Base-by-base conservation (phyloP, 2,329 filamentous ascomycete genomes). In the Microsporum audouinii region DNA sequence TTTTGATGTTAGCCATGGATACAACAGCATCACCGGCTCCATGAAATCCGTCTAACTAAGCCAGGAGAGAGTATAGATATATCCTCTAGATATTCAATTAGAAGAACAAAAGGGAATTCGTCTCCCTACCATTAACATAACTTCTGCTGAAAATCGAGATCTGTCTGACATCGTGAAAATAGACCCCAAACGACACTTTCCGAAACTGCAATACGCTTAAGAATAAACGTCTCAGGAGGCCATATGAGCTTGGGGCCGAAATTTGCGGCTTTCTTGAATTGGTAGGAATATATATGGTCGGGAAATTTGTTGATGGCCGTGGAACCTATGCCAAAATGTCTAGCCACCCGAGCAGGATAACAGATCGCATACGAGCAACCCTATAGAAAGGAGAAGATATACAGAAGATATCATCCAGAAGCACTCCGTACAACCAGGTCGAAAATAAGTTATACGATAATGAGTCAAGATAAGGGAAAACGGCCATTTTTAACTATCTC, bases 61-160 rank as follows among this genome's bases (percentile, higher is more conserved):
- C 17, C 17, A 23, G 17, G 17, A 23, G 17, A 23, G 17, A 23
- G 17, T 23, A 23, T 23, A 23, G 17, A 1, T 23, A 23, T 23
- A 23, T 23, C 17, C 17, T 23, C 17, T 23, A 23, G 17, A n/a
- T 31, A 4, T 12, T 36, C 31, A 59, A 41, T 3, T 7, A 58
- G 36, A 27, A 38, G 14, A 45, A 33, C 31, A 10, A 29, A 36
- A 49, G 1, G n/a, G 34, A 56, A 31, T 45, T 57, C 39, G 1
- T 39, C 57, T 12, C 14, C 62, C 39, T 61, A 65, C 63, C 62
- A 63, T 53, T 33, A 65, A 61, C 41, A 62, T 62, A 17, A 65
- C 63, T 47, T 65, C 60, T 7, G 62, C 63, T 10, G 63, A 63
- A n/a, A 63, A 61, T 23, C 57, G 57, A 51, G 33, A 49, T 2